A percentile compares a stretch with the other conserved stretches of the same genome.
These are phyloP conservation scores for Neurospora sp. DNA, from an alignment of 495 filamentous ascomycete species.

Conservation along the genomic window DNA sequence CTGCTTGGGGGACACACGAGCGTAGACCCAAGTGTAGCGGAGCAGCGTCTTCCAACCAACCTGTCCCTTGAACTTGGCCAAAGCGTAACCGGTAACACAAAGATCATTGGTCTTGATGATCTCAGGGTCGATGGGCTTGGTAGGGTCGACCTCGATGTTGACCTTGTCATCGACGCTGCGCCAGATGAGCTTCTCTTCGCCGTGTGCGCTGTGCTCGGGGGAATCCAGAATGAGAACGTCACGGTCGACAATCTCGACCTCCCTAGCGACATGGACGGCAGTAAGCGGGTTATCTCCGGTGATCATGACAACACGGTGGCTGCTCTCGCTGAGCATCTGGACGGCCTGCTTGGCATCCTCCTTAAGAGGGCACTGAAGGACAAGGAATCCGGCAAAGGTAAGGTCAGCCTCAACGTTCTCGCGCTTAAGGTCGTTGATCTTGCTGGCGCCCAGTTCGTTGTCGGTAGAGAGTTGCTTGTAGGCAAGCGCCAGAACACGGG, in stretches of 20 bases:
- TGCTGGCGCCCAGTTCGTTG: conserved; percentile 65
- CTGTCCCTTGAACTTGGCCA: conserved; percentile 80
- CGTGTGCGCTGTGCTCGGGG: conserved; percentile 71
- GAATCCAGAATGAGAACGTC: conserved; percentile 92
- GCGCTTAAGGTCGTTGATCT: conserved; percentile 84
- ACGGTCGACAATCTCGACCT: conserved; percentile 96
- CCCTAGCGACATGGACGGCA: conserved; percentile 85
- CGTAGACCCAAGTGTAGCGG: conserved; percentile 93
- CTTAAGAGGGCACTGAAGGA: conserved; percentile 91
- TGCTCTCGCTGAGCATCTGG: conserved; percentile 96
- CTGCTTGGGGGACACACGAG: conserved; percentile 94
- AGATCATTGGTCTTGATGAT: conserved; percentile 85
- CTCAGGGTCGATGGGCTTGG: conserved; percentile 65
- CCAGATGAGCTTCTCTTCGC: conserved; percentile 81
- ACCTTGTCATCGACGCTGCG: conserved; percentile 86
- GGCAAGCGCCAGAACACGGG: conserved; percentile 83
- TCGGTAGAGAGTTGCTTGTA: conserved; percentile 84
- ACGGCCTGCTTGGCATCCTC: conserved; percentile 90
- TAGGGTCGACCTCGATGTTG: conserved; percentile 79
- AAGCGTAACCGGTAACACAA: conserved; percentile 90
- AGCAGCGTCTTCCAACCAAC: conserved; percentile 61
- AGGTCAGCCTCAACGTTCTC: conserved; percentile 84
- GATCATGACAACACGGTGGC: conserved; percentile 98
- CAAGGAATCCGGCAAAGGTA: conserved; percentile 87
- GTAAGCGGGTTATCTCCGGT: conserved; percentile 97